Percentiles rank a stretch among this genome's conserved stretches.
phyloP scores from a whole-genome alignment of 2,329 filamentous ascomycete genomes.

The Thielaviopsis ethacetica region DNA sequence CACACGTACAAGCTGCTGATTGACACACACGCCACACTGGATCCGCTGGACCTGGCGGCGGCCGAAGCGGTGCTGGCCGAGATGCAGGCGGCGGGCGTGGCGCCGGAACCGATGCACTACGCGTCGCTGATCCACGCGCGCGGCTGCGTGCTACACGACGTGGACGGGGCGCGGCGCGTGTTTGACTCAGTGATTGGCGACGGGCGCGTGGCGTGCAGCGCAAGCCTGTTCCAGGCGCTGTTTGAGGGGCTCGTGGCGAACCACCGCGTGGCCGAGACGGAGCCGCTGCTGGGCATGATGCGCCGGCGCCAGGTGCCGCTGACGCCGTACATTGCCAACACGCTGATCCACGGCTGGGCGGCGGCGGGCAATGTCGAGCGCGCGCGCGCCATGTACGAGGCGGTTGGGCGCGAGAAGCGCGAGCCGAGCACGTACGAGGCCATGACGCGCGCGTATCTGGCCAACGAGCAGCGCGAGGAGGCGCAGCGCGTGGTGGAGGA shows the following conservation, averaged over 20 bases:
- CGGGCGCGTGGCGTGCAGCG: constrained; percentile 50
- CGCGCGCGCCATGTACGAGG: constrained; percentile 62
- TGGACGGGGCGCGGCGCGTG: constrained; percentile 62
- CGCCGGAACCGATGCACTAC: constrained; percentile 85
- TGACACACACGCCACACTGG: constrained; percentile 85
- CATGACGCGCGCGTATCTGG: constrained; percentile 87
- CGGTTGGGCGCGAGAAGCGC: constrained; percentile 60
- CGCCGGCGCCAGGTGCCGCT: constrained; percentile 55
- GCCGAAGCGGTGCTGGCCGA: constrained; percentile 69
- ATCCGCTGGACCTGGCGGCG: constrained; percentile 74
- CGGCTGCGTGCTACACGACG: constrained; percentile 84
- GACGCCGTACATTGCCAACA: constrained; percentile 97
- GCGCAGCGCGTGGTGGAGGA: constrained; percentile 72
- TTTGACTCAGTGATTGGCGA: constrained; percentile 70
- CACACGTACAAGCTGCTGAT: constrained; percentile 97
- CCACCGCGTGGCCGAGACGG: constrained; percentile 62
- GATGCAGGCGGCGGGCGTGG: constrained; percentile 58
- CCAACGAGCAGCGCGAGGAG: constrained; percentile 60
- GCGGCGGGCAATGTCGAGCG: constrained; percentile 64
- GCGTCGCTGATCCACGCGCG: constrained; percentile 90
- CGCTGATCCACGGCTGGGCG: constrained; percentile 93
- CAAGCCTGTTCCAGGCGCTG: constrained; percentile 89
- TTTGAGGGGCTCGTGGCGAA: constrained; percentile 96
- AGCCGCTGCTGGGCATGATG: constrained; percentile 64
- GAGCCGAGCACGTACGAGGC: constrained; percentile 98